A percentile compares a stretch with the other conserved stretches of the same genome.
phyloP scores from a whole-genome alignment of 2,329 filamentous ascomycete species.

The Aspergillus eucalypticola region DNA sequence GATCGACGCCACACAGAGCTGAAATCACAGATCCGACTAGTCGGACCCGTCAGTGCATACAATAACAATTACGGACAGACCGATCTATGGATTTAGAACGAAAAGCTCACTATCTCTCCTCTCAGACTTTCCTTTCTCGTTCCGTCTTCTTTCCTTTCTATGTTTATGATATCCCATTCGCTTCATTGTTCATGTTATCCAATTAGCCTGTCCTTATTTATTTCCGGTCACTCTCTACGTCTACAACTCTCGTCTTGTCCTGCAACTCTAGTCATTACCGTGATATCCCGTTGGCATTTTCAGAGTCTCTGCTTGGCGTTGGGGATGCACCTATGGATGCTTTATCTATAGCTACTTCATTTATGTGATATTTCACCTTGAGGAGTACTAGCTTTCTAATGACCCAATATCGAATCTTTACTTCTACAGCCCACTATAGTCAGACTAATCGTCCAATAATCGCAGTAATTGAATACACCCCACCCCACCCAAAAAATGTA shows the following conservation, averaged over 20 bases:
- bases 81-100: constrained; percentile 32
- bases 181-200: neutral
- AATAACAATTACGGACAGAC: constrained; percentile 22
- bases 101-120: neutral
- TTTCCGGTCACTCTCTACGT: neutral
- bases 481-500: too few relatives aligned
- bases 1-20: constrained; percentile 40
- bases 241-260: neutral
- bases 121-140: constrained; percentile 6
- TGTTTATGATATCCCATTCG: neutral
- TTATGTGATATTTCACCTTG: neutral
- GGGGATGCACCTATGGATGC: neutral
- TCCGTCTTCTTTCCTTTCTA: neutral
- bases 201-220: neutral
- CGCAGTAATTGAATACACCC: too few relatives aligned
- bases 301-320: constrained; percentile 14
- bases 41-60: constrained; percentile 40
- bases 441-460: too few relatives aligned
- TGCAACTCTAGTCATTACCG: neutral
- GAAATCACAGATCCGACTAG: constrained; percentile 44
- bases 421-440: too few relatives aligned
- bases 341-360: neutral
- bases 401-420: too few relatives aligned
- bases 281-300: constrained; percentile 16
- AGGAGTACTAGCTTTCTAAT: too few relatives aligned